Evolutionary conservation across 176 grass and related monocot genomes (phyloP).

Genomic region (Typha latifolia): DNA sequence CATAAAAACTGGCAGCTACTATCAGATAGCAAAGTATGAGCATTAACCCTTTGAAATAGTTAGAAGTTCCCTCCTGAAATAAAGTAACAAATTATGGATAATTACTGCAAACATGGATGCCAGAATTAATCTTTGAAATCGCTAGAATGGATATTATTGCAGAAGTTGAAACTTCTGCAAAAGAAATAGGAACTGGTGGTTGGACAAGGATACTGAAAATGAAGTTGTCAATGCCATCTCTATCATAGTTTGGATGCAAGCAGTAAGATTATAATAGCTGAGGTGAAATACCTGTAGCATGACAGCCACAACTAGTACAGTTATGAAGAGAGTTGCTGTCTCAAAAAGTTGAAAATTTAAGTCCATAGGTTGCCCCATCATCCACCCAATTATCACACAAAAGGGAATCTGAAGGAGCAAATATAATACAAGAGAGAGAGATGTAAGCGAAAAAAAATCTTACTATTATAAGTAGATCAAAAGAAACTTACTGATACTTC

Average conservation of each 20-base stretch:
- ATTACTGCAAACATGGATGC: too few relatives aligned
- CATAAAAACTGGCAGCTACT: conserved; percentile 78
- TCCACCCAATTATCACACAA: conserved; percentile 61
- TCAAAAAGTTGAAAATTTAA: conserved; percentile 81
- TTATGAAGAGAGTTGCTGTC: conserved; percentile 63
- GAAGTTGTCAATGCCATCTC: too few relatives aligned
- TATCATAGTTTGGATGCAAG: too few relatives aligned
- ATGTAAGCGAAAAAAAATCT: conserved; percentile 2
- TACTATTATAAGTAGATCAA: background rate
- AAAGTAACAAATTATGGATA: background rate
- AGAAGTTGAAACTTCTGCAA: too few relatives aligned
- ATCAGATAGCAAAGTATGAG: conserved; percentile 76
- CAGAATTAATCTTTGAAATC: too few relatives aligned
- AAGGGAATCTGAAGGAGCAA: conserved; percentile 57
- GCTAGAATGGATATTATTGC: too few relatives aligned
- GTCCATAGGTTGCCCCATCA: conserved; percentile 71
- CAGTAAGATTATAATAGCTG: too few relatives aligned
- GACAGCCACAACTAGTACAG: conserved; percentile 64
- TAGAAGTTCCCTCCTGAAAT: conserved; percentile 67
- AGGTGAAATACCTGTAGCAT: conserved; percentile 49
- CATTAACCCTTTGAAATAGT: conserved; percentile 76
- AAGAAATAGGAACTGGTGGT: too few relatives aligned
- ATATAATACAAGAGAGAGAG: background rate
- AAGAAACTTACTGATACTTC: too few relatives aligned
- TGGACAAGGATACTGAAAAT: too few relatives aligned